Evolutionary conservation across 352 stramenopile genomes (phyloP).

Genomic region (Hyaloperonospora arabidopsidis): DNA sequence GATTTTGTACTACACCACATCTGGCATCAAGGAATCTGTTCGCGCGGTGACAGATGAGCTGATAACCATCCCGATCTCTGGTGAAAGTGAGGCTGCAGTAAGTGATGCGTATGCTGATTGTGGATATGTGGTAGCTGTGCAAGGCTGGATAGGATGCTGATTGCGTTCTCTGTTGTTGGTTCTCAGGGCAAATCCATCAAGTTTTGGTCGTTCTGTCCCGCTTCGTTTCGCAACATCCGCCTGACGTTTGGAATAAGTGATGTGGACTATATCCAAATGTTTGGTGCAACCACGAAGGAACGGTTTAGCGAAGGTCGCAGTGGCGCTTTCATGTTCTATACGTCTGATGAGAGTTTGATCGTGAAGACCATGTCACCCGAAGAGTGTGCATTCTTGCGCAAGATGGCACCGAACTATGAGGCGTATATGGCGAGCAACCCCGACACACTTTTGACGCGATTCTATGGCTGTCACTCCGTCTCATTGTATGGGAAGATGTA

Average conservation of each 20-base stretch:
- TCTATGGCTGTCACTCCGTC: slow-evolving; percentile 86
- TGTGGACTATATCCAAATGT: slow-evolving; percentile 75
- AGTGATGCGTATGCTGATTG: neutral
- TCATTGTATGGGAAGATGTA: slow-evolving; percentile 87
- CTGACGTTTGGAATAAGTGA: slow-evolving; percentile 75
- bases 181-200: slow-evolving; percentile 69
- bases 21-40: slow-evolving; percentile 82
- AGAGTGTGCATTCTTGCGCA: slow-evolving; percentile 82
- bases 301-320: slow-evolving; percentile 83
- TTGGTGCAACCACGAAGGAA: slow-evolving; percentile 82
- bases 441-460: slow-evolving; percentile 81
- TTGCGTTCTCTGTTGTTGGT: neutral
- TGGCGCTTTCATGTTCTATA: slow-evolving; percentile 91
- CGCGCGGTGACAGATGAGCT: slow-evolving; percentile 62
- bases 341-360: slow-evolving; percentile 80
- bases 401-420: slow-evolving; percentile 81
- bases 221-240: slow-evolving; percentile 82
- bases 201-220: slow-evolving; percentile 82
- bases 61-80: slow-evolving; percentile 75
- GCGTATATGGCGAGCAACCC: slow-evolving; percentile 79
- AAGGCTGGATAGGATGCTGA: neutral
- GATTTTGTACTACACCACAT: slow-evolving; percentile 88
- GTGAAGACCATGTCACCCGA: slow-evolving; percentile 87
- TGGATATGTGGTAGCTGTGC: neutral
- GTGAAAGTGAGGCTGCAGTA: slow-evolving; percentile 55